Percentiles rank a stretch among this genome's conserved stretches.
Evolutionary conservation across 1,284 basidiomycete species (phyloP).

Genomic region (Sporisorium exsertum): DNA sequence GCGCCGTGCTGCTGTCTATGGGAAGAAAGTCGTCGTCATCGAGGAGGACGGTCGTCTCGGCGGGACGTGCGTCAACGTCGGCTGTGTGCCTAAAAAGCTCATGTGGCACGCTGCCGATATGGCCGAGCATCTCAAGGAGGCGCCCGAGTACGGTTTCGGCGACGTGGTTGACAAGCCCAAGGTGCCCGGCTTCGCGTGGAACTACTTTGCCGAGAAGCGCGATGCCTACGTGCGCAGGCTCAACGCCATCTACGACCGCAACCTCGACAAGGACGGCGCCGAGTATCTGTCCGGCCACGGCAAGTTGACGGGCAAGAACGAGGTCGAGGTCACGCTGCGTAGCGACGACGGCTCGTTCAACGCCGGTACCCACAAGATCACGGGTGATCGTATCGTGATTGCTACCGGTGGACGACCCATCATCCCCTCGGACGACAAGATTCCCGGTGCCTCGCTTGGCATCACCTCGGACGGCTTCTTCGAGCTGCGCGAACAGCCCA

Average conservation of each 20-base stretch:
- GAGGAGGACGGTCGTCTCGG: conserved; percentile 83
- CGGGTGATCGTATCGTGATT: conserved; percentile 71
- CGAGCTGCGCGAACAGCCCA: conserved; percentile 87
- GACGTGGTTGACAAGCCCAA: conserved; percentile 60
- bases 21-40: conserved; percentile 90
- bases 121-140: conserved; percentile 81
- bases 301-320: conserved; percentile 58
- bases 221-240: conserved; percentile 93
- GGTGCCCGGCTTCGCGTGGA: conserved; percentile 82
- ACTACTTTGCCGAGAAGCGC: conserved; percentile 88
- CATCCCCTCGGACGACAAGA: conserved; percentile 81
- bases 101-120: conserved; percentile 99
- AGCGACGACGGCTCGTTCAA: conserved; percentile 72
- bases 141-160: conserved; percentile 81
- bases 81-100: conserved; percentile 76
- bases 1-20: conserved; percentile 84
- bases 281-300: conserved; percentile 88
- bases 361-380: conserved; percentile 65
- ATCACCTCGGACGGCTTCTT: conserved; percentile 98
- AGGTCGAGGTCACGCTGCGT: conserved; percentile 63
- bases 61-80: conserved; percentile 94
- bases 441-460: conserved; percentile 90
- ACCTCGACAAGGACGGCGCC: conserved; percentile 88
- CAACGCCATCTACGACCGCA: conserved; percentile 86
- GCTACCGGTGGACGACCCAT: conserved; percentile 88